Base-by-base conservation (phyloP, 2,329 filamentous ascomycete genomes). In the Coniochaeta sp. region DNA sequence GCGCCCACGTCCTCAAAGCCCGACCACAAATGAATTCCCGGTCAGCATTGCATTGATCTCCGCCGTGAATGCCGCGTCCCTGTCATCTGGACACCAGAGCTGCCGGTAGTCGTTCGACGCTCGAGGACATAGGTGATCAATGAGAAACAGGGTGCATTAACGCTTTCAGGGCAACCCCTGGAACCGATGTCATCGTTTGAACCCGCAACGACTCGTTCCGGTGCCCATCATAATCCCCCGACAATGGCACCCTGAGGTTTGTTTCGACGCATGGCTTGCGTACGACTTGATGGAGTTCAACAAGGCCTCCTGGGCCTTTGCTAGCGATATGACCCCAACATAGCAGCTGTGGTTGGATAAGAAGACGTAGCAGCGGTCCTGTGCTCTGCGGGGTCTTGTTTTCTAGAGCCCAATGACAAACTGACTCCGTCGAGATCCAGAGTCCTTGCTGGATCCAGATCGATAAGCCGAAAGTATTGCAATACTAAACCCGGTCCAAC, bases 41-140 rank as follows among this genome's bases (percentile, higher is more conserved):
- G 47, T 52, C 47, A 52, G 47, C 47, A 52, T 28, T 58, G 57
- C 59, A 60, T 44, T 57, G 59, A 60, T 60, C 59, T 33, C 28
- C 59, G 56, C n/a, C 36, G 56, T 57, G 59, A 60, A 36, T 60
- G 59, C 59, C 59, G 59, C 26, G 36, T 28, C 44, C 26, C 31
- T 36, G 47, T 52, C 47, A 17, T 52, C 24, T 17, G 12, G 47
- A 52, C 26, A 17, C 47, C 24, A n/a, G 8, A 52, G 24, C 16
- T 28, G 22, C 47, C 47, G 47, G 47, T 9, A 52, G 22, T 52
- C 24, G 47, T 52, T 52, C 47, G 47, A 52, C 47, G 47, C 47
- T 52, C 47, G 47, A 16, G 47, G 47, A 52, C 47, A 31, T 28
- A 17, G 47, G 24, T 17, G 47, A 52, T 52, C 47, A 52, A 52